phyloP scores from a whole-genome alignment of 768 basidiomycete species.

The Mycena latifolia region DNA sequence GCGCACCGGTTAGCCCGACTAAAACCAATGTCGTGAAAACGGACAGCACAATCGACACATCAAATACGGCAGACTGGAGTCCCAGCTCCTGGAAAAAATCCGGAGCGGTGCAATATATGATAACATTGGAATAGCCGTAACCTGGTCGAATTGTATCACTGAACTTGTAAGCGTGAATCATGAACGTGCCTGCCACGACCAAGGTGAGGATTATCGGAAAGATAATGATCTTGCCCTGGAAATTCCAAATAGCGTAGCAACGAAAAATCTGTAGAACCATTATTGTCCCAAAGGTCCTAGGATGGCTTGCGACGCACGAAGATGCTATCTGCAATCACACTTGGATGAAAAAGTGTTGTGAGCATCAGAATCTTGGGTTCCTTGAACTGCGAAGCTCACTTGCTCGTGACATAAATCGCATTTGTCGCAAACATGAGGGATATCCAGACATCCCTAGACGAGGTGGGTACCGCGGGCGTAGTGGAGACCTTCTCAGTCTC shows the following conservation, averaged over 20 bases:
- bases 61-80: too few relatives aligned
- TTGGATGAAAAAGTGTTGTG: not conserved
- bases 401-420: slow-evolving; percentile 12
- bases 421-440: not conserved
- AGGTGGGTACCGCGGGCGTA: too few relatives aligned
- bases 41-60: not conserved
- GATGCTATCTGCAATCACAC: slow-evolving; percentile 14
- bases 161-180: too few relatives aligned
- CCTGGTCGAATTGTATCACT: too few relatives aligned
- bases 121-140: too few relatives aligned
- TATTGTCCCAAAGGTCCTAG: too few relatives aligned
- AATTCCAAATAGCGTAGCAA: slow-evolving; percentile 17
- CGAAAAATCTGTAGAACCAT: slow-evolving; percentile 6
- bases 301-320: slow-evolving; percentile 12
- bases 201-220: slow-evolving; percentile 9
- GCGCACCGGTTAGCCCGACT: not conserved
- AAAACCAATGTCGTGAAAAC: not conserved
- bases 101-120: too few relatives aligned
- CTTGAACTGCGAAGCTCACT: not conserved
- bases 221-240: slow-evolving; percentile 6
- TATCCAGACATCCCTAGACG: too few relatives aligned
- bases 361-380: too few relatives aligned
- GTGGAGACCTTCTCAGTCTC: too few relatives aligned
- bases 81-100: too few relatives aligned
- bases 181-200: slow-evolving; percentile 13